Evolutionary conservation across 495 filamentous ascomycete species (phyloP), one percentile per base, ranked within the genome.

Genomic region (Podospora bellae-mahoneyi): DNA sequence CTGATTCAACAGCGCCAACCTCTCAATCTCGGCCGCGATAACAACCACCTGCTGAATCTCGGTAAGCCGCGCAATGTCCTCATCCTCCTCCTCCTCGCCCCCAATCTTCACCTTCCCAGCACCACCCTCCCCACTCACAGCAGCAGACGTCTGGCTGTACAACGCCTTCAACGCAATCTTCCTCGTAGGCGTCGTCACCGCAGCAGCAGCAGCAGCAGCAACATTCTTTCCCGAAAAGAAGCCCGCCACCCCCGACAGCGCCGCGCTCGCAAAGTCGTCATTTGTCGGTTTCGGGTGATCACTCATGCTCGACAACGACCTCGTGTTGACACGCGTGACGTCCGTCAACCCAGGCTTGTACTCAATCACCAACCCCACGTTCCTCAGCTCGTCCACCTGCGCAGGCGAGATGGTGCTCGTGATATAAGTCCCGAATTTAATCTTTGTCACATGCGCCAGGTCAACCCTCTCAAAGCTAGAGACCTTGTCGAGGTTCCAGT

Each of bases 401-500:
- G 86, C 79, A 0, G 87, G 77, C 3, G 93, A 90, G 27, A 97
- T 81, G 2, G 91, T 93, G 0, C 89, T 93, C 1, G 92, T 96
- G 73, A 99, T 91, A 73, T 97, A 98, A 2, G 90, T 89, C 32
- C 94, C 95, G 68, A 89, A 86, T 65, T 86, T 85, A 60, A 99
- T 88, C 58, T 84, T 83, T 0, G 81, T 80, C 30, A 98, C 79
- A 61, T 90, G 89, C 6, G 85, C 84, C 34, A 97, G 82, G 65
- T 90, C 89, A 15, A 97, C 88, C n/a, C 94, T 83, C 77, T 96
- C 92, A 72, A 97, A 97, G 0, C 89, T 92, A 0, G 88, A 86
- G 0, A 97, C 91, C 78, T 97, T 97, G 80, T 97, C 94, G 4
- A 92, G 86, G 68, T 90, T 89, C 91, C 92, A 97, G 78, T 97